Conservation (phyloP, 768 basidiomycete genomes). For the Tulasnella sp. region DNA sequence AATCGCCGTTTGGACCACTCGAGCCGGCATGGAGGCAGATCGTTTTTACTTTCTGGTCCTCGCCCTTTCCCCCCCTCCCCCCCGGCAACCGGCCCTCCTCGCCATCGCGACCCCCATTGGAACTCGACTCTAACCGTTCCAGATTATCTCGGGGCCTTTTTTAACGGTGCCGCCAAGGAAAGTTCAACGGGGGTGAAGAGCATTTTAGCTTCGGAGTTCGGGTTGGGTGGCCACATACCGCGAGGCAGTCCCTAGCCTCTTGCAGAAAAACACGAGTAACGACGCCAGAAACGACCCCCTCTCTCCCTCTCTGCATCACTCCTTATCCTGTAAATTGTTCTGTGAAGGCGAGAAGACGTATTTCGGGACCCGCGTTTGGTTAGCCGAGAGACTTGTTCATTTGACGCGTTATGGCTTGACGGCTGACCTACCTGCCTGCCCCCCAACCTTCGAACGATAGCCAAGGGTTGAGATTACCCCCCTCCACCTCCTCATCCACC, state of each 20-base stretch:
- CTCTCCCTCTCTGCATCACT: background rate
- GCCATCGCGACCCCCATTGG: background rate
- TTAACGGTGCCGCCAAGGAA: background rate
- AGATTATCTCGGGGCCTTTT: background rate
- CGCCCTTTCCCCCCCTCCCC: background rate
- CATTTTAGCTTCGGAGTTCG: background rate
- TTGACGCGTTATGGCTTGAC: background rate
- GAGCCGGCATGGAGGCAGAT: background rate
- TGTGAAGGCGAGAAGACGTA: background rate
- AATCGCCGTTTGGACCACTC: background rate
- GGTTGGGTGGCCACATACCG: background rate
- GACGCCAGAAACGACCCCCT: background rate
- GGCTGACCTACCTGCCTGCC: too few species aligned
- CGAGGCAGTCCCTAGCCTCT: background rate
- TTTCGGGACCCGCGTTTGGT: background rate
- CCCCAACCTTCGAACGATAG: background rate
- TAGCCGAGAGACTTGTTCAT: background rate
- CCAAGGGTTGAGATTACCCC: background rate
- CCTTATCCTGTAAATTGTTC: background rate
- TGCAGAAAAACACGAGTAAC: background rate
- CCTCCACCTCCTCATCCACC: background rate
- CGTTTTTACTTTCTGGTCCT: background rate
- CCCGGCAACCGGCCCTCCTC: background rate
- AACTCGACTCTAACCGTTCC: background rate
- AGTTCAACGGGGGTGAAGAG: background rate